These are phyloP conservation scores for Oryza meridionalis DNA, from an alignment of 176 grass and related monocot genomes.

Conservation along the genomic window DNA sequence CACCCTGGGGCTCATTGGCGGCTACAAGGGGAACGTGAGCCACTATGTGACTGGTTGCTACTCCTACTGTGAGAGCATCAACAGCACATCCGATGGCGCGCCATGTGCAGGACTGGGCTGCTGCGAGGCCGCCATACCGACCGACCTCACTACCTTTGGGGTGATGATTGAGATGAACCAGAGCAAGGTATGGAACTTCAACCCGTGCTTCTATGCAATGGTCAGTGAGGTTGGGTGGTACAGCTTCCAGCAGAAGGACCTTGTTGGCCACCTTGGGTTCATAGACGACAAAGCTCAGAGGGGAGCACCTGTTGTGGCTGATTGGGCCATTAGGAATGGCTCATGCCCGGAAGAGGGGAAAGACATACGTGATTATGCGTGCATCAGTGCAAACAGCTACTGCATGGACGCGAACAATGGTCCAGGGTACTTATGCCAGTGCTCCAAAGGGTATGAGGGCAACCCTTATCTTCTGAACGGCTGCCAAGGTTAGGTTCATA, in stretches of 20 bases:
- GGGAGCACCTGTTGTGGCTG: neutral
- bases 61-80: neutral
- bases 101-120: neutral
- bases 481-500: conserved; percentile 42
- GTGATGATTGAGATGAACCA: neutral
- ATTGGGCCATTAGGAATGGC: conserved; percentile 24
- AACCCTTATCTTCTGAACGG: conserved; percentile 41
- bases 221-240: conserved; percentile 3
- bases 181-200: neutral
- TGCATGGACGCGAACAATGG: conserved; percentile 21
- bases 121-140: neutral
- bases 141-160: neutral
- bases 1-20: neutral
- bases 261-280: conserved; percentile 8
- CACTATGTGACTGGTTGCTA: neutral
- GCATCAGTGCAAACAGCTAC: conserved; percentile 34
- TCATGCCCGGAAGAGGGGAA: conserved; percentile 30
- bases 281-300: neutral
- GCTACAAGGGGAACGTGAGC: neutral
- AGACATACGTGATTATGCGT: neutral
- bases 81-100: neutral
- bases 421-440: conserved; percentile 44
- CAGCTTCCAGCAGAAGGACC: neutral
- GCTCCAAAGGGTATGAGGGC: conserved; percentile 38
- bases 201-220: conserved; percentile 29